Percentiles rank a stretch among this genome's conserved stretches.
Conservation (phyloP, 192 early-diverging fungal genomes). For the Lobulomyces angularis region DNA sequence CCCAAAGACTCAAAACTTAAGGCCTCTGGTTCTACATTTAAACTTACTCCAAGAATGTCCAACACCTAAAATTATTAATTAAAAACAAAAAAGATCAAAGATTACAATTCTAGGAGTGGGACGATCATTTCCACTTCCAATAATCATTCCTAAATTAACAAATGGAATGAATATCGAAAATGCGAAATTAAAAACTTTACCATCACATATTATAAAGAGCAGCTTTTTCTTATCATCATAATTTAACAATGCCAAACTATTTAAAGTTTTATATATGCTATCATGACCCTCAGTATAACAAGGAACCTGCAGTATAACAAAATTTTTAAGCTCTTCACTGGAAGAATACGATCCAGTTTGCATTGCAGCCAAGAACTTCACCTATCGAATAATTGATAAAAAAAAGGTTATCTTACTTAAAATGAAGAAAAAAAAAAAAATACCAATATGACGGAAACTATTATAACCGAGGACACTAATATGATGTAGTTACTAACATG, state of each 20-base stretch:
- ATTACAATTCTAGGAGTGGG: constrained; percentile 89
- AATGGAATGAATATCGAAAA: constrained; percentile 9
- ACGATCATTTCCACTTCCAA: constrained; percentile 91
- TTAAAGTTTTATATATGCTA: constrained; percentile 68
- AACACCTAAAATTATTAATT: constrained; percentile 27
- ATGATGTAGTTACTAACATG: constrained; percentile 76
- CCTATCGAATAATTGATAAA: constrained; percentile 14
- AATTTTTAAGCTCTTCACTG: constrained; percentile 80
- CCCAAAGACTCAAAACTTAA: constrained; percentile 75
- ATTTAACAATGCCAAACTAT: constrained; percentile 58
- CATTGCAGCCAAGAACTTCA: constrained; percentile 51
- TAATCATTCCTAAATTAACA: constrained; percentile 44
- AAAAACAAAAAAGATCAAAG: constrained; percentile 23
- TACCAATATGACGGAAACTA: constrained; percentile 72
- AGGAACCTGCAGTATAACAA: constrained; percentile 89
- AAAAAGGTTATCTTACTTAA: too few relatives aligned
- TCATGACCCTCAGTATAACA: constrained; percentile 91
- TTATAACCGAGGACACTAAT: constrained; percentile 58
- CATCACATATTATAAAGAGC: constrained; percentile 77
- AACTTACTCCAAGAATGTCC: constrained; percentile 81
- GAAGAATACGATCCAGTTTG: constrained; percentile 28
- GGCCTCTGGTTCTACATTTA: constrained; percentile 47
- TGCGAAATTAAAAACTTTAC: constrained; percentile 28
- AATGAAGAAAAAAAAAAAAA: too few relatives aligned
- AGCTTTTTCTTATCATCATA: constrained; percentile 85